Conservation (phyloP, 129 eudicot species). For the Solidago caesia region DNA sequence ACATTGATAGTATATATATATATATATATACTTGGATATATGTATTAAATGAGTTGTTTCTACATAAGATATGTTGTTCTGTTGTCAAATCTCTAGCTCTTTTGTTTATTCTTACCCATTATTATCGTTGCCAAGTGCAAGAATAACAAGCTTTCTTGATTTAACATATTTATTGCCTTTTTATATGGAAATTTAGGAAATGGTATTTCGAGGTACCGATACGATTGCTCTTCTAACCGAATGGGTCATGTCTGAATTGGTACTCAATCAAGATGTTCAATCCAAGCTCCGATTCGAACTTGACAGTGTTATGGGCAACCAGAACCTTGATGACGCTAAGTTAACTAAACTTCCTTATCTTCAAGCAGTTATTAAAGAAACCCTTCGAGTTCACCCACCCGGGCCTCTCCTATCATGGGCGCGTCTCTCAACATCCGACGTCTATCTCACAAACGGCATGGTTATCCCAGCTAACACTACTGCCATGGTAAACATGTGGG, state of each 20-base stretch:
- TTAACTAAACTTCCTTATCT: conserved; percentile 44
- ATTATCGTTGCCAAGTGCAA: not conserved
- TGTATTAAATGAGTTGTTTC: too few species aligned
- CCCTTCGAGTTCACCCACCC: conserved; percentile 50
- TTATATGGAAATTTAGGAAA: conserved; percentile 40
- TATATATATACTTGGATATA: too few species aligned
- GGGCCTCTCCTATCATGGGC: conserved; percentile 81
- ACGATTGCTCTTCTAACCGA: conserved; percentile 60
- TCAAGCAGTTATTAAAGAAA: conserved; percentile 49
- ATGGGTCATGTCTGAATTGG: conserved; percentile 65
- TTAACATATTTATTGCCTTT: not conserved
- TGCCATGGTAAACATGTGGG: conserved; percentile 81
- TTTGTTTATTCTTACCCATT: not conserved
- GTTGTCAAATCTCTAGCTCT: too few species aligned
- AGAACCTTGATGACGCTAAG: conserved; percentile 18
- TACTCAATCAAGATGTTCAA: conserved; percentile 46
- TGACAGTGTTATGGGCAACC: conserved; percentile 9
- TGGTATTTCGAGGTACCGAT: conserved; percentile 74
- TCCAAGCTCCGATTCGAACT: conserved; percentile 49
- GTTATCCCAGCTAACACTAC: conserved; percentile 51
- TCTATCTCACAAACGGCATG: conserved; percentile 52
- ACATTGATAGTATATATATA: too few species aligned
- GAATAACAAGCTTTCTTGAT: not conserved
- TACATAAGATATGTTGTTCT: too few species aligned
- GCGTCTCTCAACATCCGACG: conserved; percentile 49